These are phyloP conservation scores for Didymella arachidicola DNA, from an alignment of 2,329 filamentous ascomycete genomes.

Conservation along the genomic window DNA sequence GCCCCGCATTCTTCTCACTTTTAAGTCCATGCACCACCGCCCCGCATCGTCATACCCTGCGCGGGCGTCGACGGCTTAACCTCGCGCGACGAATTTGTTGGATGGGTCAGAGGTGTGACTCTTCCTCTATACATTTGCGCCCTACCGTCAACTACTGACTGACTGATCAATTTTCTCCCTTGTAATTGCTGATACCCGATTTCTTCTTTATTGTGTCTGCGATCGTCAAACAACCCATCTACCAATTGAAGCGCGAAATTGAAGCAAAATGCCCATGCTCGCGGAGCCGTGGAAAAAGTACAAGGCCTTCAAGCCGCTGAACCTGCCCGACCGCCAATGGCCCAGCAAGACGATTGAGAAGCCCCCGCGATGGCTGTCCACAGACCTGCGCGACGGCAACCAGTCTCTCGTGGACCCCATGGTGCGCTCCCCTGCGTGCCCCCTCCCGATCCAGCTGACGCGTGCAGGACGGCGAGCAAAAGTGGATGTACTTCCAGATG, in stretches of 20 bases:
- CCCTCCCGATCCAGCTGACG: slow-evolving; percentile 19
- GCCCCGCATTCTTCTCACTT: slow-evolving; percentile 21
- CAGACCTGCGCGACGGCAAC: slow-evolving; percentile 90
- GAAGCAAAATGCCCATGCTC: slow-evolving; percentile 61
- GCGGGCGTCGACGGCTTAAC: slow-evolving; percentile 16
- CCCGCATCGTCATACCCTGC: slow-evolving; percentile 21
- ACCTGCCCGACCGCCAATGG: slow-evolving; percentile 80
- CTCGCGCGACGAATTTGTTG: slow-evolving; percentile 18
- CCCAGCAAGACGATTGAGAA: slow-evolving; percentile 82
- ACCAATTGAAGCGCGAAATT: background rate
- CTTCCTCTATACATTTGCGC: slow-evolving; percentile 6
- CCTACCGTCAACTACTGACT: too few species aligned
- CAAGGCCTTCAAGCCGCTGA: slow-evolving; percentile 70
- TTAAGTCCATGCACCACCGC: slow-evolving; percentile 16
- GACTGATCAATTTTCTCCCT: too few species aligned
- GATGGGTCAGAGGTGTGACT: slow-evolving; percentile 20
- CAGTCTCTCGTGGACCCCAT: slow-evolving; percentile 93
- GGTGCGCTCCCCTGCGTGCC: slow-evolving; percentile 62
- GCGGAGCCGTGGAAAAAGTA: slow-evolving; percentile 81
- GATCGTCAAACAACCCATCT: too few species aligned
- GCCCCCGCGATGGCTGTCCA: slow-evolving; percentile 88
- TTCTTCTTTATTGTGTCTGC: slow-evolving; percentile 10
- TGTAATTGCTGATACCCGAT: too few species aligned
- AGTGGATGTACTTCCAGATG: slow-evolving; percentile 95
- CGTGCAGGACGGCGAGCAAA: slow-evolving; percentile 85